These are phyloP conservation scores for Zymoseptoria pseudotritici DNA, from an alignment of 2,329 filamentous ascomycete genomes.

Conservation along the genomic window DNA sequence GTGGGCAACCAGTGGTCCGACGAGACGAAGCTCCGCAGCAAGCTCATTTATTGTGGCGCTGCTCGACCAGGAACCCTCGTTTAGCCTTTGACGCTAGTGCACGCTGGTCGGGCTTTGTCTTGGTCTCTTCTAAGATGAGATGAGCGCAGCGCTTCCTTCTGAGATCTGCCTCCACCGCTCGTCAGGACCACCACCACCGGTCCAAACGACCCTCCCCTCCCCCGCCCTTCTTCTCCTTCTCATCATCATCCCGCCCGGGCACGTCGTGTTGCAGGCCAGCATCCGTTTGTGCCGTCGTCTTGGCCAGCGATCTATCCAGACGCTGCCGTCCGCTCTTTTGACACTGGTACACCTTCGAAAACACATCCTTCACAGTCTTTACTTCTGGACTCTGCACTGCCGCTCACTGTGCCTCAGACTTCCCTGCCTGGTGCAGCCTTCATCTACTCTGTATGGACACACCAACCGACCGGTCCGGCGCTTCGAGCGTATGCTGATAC, in stretches of 20 bases:
- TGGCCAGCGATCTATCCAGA: not conserved
- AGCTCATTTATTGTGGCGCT: not conserved
- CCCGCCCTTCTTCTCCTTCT: not conserved
- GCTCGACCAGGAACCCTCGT: not conserved
- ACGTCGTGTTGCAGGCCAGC: constrained; percentile 5
- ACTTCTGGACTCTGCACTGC: constrained; percentile 5
- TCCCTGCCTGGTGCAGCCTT: constrained; percentile 10
- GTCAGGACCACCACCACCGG: not conserved
- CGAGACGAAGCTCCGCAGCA: not conserved
- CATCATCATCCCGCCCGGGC: not conserved
- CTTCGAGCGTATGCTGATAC: not conserved
- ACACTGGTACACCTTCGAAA: constrained; percentile 9
- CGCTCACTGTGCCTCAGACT: constrained; percentile 15
- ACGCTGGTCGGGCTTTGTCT: not conserved
- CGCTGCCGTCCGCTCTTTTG: constrained; percentile 18
- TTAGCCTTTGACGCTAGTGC: not conserved
- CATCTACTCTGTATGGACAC: constrained; percentile 12
- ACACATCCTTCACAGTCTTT: constrained; percentile 1
- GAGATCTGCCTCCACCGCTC: not conserved
- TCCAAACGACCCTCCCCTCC: constrained; percentile 1
- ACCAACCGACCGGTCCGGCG: not conserved
- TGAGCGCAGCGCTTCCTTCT: not conserved
- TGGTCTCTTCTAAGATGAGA: not conserved
- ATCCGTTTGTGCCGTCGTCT: constrained; percentile 7
- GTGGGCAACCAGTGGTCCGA: not conserved